Evolutionary conservation across 208 protist genomes (phyloP), one percentile per base, ranked within the genome.

Genomic region (Crithidia brevicula): DNA sequence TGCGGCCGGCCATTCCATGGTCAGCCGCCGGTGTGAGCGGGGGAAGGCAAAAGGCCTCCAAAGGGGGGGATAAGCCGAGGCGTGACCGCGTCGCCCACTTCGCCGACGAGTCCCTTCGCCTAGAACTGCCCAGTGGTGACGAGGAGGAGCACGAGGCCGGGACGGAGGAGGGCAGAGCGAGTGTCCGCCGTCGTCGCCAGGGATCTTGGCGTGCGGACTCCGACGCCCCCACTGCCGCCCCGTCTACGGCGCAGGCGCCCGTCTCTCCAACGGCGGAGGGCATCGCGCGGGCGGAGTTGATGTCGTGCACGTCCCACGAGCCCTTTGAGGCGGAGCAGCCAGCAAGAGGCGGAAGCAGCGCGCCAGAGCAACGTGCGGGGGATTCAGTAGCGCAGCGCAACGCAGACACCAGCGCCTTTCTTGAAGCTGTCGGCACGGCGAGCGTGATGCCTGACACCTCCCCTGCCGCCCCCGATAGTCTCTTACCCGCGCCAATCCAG

Each of bases 311-410:
- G n/a, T 23, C 58, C 2, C 58, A 63, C 43, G 58, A 63, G 43
- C 58, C 58, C 8, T 52, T 63, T n/a, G 58, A 50, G 36, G 58
- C 0, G 58, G 58, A 52, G 28, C 13, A 34, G 40, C 16, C 3
- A 4, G 2, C 56, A 11, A 6, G 42, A 3, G 33, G 15, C 15
- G 13, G 42, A 3, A 20, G 15, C 15, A 4, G 18, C 36, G 20
- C 7, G 15, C n/a, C 22, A 9, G 54, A 60, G 16, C 22, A n/a
- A n/a, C 31, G 38, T 7, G 11, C 38, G 4, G 27, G 33, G 9
- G 18, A 13, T 10, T 16, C 36, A n/a, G 33, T 0, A 43, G 31
- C 25, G 4, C 28, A 56, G 50, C 28, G 3, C 18, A 30, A 11
- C 9, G 43, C 10, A 7, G 15, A 7, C 8, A 40, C 36, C 15